Conservation (phyloP, 2,329 filamentous ascomycete genomes). For the Ophiostoma australiae region DNA sequence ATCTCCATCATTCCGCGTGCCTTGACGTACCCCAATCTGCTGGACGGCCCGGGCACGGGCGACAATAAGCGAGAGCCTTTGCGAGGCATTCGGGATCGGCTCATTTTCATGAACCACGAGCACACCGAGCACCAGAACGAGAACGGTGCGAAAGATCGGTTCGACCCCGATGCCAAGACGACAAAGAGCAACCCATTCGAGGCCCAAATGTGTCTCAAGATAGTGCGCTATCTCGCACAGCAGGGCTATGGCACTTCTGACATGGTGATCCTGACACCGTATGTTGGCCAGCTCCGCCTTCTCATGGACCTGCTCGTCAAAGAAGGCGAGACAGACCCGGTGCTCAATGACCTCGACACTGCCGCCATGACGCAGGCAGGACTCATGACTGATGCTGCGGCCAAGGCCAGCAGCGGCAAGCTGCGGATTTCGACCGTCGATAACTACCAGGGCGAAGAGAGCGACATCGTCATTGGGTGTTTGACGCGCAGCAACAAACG, state of each 20-base stretch:
- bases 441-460: slow-evolving; percentile 75
- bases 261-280: slow-evolving; percentile 66
- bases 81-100: slow-evolving; percentile 53
- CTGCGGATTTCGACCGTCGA: slow-evolving; percentile 38
- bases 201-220: slow-evolving; percentile 59
- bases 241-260: slow-evolving; percentile 64
- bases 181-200: slow-evolving; percentile 63
- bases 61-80: slow-evolving; percentile 39
- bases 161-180: slow-evolving; percentile 45
- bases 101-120: slow-evolving; percentile 64
- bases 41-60: slow-evolving; percentile 49
- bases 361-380: slow-evolving; percentile 59
- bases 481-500: slow-evolving; percentile 60
- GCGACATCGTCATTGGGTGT: slow-evolving; percentile 64
- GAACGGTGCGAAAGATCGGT: slow-evolving; percentile 41
- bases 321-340: slow-evolving; percentile 52
- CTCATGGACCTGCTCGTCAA: slow-evolving; percentile 48
- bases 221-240: slow-evolving; percentile 62
- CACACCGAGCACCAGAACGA: slow-evolving; percentile 46
- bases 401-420: not conserved
- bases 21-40: slow-evolving; percentile 58
- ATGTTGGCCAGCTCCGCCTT: slow-evolving; percentile 62
- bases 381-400: slow-evolving; percentile 48
- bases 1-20: slow-evolving; percentile 56
- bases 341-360: slow-evolving; percentile 65